phyloP scores from a whole-genome alignment of 1,284 basidiomycete species.

The Marasmius tenuissimus region DNA sequence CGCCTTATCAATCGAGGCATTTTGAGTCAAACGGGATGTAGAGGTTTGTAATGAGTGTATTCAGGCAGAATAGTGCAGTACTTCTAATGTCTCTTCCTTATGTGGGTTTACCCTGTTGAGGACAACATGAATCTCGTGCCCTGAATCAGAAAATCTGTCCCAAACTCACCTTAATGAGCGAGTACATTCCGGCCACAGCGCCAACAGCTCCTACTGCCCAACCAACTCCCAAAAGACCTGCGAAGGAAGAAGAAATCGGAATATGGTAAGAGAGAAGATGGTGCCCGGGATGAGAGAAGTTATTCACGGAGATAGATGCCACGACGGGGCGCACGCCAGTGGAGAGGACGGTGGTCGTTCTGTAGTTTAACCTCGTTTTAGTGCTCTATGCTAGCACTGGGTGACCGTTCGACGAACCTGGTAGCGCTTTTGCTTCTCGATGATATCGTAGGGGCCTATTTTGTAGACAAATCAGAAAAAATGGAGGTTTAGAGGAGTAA shows the following conservation, averaged over 20 bases:
- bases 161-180: conserved; percentile 51
- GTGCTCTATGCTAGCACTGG: too few species aligned
- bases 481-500: conserved; percentile 7
- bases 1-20: neutral
- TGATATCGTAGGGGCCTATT: conserved; percentile 62
- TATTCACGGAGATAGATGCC: conserved; percentile 5
- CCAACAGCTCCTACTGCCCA: conserved; percentile 56
- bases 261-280: neutral
- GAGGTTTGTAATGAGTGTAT: too few species aligned
- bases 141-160: neutral
- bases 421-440: conserved; percentile 49
- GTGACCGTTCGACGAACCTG: neutral
- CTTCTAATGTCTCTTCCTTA: neutral
- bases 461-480: conserved; percentile 6
- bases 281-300: neutral
- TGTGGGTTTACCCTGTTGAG: too few species aligned
- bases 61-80: neutral
- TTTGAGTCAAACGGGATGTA: neutral
- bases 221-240: conserved; percentile 55
- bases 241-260: conserved; percentile 8
- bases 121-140: neutral
- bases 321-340: conserved; percentile 13
- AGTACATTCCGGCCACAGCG: conserved; percentile 48
- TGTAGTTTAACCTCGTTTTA: neutral
- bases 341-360: conserved; percentile 16